phyloP scores from a whole-genome alignment of 192 early-diverging fungal species.

The Rhizoclosmatium sp. region DNA sequence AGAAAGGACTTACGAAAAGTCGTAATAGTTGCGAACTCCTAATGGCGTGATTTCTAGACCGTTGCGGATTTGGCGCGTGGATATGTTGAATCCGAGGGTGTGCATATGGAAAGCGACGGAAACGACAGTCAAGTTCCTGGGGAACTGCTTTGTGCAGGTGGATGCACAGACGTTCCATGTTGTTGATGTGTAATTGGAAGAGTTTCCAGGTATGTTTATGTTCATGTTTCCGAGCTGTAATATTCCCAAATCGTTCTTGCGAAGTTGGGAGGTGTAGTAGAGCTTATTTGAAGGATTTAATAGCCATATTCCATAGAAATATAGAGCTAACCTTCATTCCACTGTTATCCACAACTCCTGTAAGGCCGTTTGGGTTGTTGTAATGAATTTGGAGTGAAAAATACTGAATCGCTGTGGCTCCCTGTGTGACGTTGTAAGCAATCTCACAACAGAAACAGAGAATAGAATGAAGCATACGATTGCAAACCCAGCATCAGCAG shows the following conservation, averaged over 20 bases:
- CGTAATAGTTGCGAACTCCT: constrained; percentile 35
- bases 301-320: not conserved
- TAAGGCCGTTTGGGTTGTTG: constrained; percentile 24
- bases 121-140: constrained; percentile 20
- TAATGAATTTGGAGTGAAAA: constrained; percentile 44
- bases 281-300: constrained; percentile 11
- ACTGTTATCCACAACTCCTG: constrained; percentile 23
- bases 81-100: constrained; percentile 18
- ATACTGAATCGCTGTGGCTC: constrained; percentile 1
- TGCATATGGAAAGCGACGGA: constrained; percentile 42
- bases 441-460: not conserved
- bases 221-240: constrained; percentile 19
- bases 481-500: constrained; percentile 32
- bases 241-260: constrained; percentile 29
- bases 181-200: constrained; percentile 2
- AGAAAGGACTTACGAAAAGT: constrained; percentile 15
- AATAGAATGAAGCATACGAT: not conserved
- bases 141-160: constrained; percentile 39
- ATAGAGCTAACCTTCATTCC: constrained; percentile 20
- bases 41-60: constrained; percentile 36
- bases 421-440: not conserved
- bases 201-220: constrained; percentile 33
- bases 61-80: constrained; percentile 19
- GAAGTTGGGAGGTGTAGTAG: constrained; percentile 31
- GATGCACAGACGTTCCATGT: constrained; percentile 26